Evolutionary conservation across 1,139 yeast species (phyloP), one percentile per base, ranked within the genome.

Genomic region (Taphrina flavorubra): DNA sequence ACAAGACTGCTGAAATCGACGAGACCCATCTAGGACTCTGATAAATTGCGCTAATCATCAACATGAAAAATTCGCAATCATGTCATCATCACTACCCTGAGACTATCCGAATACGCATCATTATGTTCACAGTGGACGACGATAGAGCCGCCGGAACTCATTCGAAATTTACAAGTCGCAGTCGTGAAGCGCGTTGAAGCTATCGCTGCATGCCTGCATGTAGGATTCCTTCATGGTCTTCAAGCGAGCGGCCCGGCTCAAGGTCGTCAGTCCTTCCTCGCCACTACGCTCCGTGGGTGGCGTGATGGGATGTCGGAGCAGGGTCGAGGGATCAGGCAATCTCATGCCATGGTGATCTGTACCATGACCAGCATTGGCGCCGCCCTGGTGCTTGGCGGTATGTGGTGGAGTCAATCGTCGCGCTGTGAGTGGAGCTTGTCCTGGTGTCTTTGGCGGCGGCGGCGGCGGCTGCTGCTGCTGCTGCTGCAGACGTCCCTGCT

Each of bases 211-310:
- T 5, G 62, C 62, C 42, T 39, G 37, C 62, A 58, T 20, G 53
- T 58, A 58, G 18, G 42, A 42, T n/a, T 58, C 62, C 62, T 58
- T 58, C 51, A 44, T 44, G 14, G 40, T 20, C 51, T 44, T 58
- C 36, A 58, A 20, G 16, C 53, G 42, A 6, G 53, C 62, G 7
- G 62, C 62, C 14, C 53, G 51, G 20, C 53, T 44, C 39, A 58
- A 6, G 20, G 62, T 44, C 36, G 16, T 47, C 34, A 58, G n/a
- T 13, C 62, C 62, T 16, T 44, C 51, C 18, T 58, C 53, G 7
- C n/a, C 42, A 25, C 4, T 2, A 7, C 44, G 62, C 10, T 31
- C 39, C 14, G 39, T 44, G 34, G 40, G 53, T 44, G 62, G 62
- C 7, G 62, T 37, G 40, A 53, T 53, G 13, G 58, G 58, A 2